Conservation (phyloP, 2,329 filamentous ascomycete species). For the Aspergillus caelatus region DNA sequence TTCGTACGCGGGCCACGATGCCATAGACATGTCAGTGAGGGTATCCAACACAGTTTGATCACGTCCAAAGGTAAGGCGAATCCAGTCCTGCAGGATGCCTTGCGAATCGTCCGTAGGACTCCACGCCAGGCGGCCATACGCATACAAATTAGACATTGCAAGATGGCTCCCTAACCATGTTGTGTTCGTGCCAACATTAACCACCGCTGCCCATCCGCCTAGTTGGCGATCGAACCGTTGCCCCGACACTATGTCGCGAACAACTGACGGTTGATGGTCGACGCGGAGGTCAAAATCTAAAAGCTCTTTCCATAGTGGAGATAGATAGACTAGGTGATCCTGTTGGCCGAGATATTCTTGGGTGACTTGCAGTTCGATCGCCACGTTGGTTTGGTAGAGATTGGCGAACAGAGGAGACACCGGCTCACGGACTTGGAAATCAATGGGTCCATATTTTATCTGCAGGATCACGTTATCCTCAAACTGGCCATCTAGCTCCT, state of each 20-base stretch:
- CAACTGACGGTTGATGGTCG: constrained; percentile 57
- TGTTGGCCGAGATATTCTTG: constrained; percentile 76
- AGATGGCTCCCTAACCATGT: constrained; percentile 73
- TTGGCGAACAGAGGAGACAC: constrained; percentile 65
- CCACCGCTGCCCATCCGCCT: constrained; percentile 67
- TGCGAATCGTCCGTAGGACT: constrained; percentile 55
- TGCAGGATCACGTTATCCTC: constrained; percentile 72
- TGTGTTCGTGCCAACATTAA: constrained; percentile 66
- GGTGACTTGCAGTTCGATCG: constrained; percentile 67
- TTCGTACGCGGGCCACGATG: constrained; percentile 72
- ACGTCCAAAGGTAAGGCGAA: constrained; percentile 65
- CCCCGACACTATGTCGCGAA: constrained; percentile 65
- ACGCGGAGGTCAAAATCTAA: constrained; percentile 69
- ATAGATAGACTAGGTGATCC: constrained; percentile 67
- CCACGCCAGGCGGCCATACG: constrained; percentile 70
- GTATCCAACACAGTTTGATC: constrained; percentile 59
- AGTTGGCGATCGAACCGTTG: constrained; percentile 60
- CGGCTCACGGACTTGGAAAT: constrained; percentile 73
- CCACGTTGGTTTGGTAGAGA: constrained; percentile 50
- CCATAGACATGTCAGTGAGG: constrained; percentile 66
- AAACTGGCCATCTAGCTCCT: constrained; percentile 65
- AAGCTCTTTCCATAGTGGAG: constrained; percentile 69
- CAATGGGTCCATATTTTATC: constrained; percentile 74
- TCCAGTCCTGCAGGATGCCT: constrained; percentile 65
- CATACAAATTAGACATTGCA: constrained; percentile 72